Conservation (phyloP, 2,329 filamentous ascomycete species). For the Nannizziopsis arthrosporioides region DNA sequence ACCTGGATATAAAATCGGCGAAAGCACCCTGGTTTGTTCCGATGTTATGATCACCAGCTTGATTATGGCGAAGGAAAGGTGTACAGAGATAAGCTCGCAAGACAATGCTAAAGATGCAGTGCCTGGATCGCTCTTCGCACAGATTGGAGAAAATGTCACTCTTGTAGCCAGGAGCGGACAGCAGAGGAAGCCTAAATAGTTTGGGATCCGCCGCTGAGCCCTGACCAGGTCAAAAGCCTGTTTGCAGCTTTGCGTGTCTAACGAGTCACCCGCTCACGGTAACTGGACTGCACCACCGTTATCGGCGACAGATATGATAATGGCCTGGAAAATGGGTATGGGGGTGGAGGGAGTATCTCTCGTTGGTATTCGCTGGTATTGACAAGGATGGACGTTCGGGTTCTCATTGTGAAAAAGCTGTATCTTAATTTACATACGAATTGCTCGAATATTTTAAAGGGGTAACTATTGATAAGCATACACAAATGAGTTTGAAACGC, state of each 20-base stretch:
- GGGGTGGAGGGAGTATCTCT: too few species aligned
- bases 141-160: constrained; percentile 10
- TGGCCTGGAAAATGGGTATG: too few species aligned
- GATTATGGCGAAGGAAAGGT: constrained; percentile 4
- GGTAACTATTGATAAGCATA: too few species aligned
- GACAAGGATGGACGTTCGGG: too few species aligned
- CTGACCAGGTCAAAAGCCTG: not conserved
- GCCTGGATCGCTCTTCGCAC: constrained; percentile 3
- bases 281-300: too few species aligned
- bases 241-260: too few species aligned
- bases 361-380: too few species aligned
- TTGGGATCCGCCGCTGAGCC: constrained; percentile 1
- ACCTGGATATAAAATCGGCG: constrained; percentile 21
- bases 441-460: too few species aligned
- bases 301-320: too few species aligned
- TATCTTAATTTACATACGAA: not conserved
- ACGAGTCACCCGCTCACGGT: too few species aligned
- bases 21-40: constrained; percentile 15
- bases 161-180: constrained; percentile 5
- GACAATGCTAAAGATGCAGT: constrained; percentile 5
- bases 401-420: constrained; percentile 27
- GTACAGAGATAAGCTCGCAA: constrained; percentile 1
- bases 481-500: too few species aligned
- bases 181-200: not conserved
- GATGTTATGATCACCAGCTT: constrained; percentile 7